Evolutionary conservation across 2,329 filamentous ascomycete species (phyloP).

Genomic region (Arthrobotrys iridis): DNA sequence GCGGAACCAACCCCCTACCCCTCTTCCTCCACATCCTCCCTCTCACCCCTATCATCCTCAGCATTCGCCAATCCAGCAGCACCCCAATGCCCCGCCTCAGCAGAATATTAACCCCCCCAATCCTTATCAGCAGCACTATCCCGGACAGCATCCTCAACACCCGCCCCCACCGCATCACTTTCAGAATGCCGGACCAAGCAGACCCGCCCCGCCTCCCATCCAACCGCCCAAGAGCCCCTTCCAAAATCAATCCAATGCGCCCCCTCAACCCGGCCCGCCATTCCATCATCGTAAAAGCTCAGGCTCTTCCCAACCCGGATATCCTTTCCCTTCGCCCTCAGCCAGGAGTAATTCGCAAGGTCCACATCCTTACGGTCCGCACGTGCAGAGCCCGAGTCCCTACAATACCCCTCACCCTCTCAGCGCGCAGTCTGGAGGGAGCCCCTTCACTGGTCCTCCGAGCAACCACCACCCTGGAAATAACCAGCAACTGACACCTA

Average conservation of each 20-base stretch:
- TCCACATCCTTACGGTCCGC: constrained; percentile 27
- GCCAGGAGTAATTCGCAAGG: constrained; percentile 41
- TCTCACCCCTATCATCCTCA: constrained; percentile 43
- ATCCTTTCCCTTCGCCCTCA: constrained; percentile 43
- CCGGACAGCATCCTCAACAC: constrained; percentile 54
- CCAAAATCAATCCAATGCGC: constrained; percentile 46
- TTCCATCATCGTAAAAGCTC: constrained; percentile 50
- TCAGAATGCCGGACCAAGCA: constrained; percentile 32
- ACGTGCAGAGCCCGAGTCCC: constrained; percentile 40
- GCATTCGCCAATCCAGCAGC: constrained; percentile 47
- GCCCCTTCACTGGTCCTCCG: constrained; percentile 39
- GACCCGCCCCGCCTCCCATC: constrained; percentile 46
- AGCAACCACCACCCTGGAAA: constrained; percentile 16
- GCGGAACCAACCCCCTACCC: constrained; percentile 44
- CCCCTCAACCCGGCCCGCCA: constrained; percentile 46
- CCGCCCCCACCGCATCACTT: constrained; percentile 55
- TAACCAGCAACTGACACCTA: constrained; percentile 41
- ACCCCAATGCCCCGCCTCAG: constrained; percentile 27
- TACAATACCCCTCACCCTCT: constrained; percentile 47
- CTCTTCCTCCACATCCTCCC: constrained; percentile 32
- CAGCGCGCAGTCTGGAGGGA: constrained; percentile 47
- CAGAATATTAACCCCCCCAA: constrained; percentile 47
- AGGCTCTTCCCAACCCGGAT: constrained; percentile 49
- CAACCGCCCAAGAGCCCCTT: constrained; percentile 55
- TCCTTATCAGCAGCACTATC: constrained; percentile 47